Percentiles rank a stretch among this genome's conserved stretches.
phyloP scores from a whole-genome alignment of 2,329 filamentous ascomycete species.

The Aaosphaeria arxii region DNA sequence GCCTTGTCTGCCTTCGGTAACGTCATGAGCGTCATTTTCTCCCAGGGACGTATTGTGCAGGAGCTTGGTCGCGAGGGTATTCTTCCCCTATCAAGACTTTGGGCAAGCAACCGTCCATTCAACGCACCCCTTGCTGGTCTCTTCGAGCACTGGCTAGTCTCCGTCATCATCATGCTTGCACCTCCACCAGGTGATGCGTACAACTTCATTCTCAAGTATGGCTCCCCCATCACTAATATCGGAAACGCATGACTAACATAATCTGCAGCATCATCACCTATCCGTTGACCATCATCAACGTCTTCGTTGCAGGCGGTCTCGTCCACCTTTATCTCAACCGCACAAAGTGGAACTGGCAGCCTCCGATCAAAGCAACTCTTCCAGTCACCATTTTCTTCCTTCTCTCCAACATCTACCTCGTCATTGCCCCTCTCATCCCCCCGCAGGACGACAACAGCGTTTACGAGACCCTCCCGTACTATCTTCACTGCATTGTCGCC shows the following conservation, averaged over 20 bases:
- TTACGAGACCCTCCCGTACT: slow-evolving; percentile 54
- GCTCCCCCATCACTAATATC: no score
- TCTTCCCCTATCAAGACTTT: slow-evolving; percentile 61
- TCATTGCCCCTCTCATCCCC: slow-evolving; percentile 52
- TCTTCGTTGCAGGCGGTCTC: slow-evolving; percentile 50
- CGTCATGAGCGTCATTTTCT: slow-evolving; percentile 66
- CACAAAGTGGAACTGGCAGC: slow-evolving; percentile 45
- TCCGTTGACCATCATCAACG: slow-evolving; percentile 57
- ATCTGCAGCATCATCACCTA: slow-evolving; percentile 58
- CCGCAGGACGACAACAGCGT: slow-evolving; percentile 48
- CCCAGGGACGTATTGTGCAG: slow-evolving; percentile 64
- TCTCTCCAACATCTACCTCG: slow-evolving; percentile 52
- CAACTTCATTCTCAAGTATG: slow-evolving; percentile 55
- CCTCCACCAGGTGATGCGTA: slow-evolving; percentile 67
- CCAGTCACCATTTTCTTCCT: slow-evolving; percentile 53
- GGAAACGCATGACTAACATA: neutral
- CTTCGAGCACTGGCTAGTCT: slow-evolving; percentile 63
- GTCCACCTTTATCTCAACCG: slow-evolving; percentile 45
- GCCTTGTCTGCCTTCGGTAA: slow-evolving; percentile 67
- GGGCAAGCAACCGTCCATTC: slow-evolving; percentile 63
- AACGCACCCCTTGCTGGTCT: slow-evolving; percentile 61
- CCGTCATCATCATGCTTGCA: slow-evolving; percentile 63
- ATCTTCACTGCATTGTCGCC: slow-evolving; percentile 53
- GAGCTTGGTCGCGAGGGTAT: slow-evolving; percentile 65
- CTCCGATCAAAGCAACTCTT: slow-evolving; percentile 49